A percentile compares a stretch with the other conserved stretches of the same genome.
phyloP scores from a whole-genome alignment of 805 yeast genomes.

The Metschnikowia dekortorum region DNA sequence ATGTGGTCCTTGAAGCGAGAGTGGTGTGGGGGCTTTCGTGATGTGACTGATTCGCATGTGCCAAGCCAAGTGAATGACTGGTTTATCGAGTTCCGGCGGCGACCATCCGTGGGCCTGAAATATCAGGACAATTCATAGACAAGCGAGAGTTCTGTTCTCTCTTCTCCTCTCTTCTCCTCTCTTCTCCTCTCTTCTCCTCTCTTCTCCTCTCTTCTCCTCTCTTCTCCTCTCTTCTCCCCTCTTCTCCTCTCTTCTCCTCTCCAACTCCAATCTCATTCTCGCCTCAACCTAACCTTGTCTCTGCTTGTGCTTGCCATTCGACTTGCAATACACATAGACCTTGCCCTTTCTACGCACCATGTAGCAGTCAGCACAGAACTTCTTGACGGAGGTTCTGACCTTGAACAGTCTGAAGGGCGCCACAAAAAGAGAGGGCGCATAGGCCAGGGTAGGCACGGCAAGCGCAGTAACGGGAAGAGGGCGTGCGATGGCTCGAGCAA shows the following conservation, averaged over 20 bases:
- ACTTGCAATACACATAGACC: conserved; percentile 88
- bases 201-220: too few species aligned
- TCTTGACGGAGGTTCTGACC: conserved; percentile 88
- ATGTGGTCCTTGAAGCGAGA: too few species aligned
- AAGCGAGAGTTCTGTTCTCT: too few species aligned
- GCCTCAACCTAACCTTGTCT: conserved; percentile 15
- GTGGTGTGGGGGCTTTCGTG: too few species aligned
- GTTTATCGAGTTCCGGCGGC: too few species aligned
- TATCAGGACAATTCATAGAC: too few species aligned
- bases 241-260: background rate
- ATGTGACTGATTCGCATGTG: too few species aligned
- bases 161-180: background rate
- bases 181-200: too few species aligned
- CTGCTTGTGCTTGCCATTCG: conserved; percentile 60
- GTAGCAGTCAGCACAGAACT: conserved; percentile 84
- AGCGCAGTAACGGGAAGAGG: conserved; percentile 5
- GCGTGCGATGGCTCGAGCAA: conserved; percentile 14
- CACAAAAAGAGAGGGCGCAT: conserved; percentile 10
- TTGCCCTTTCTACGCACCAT: conserved; percentile 94
- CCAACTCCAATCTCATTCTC: background rate
- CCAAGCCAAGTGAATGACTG: too few species aligned
- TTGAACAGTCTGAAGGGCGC: conserved; percentile 62
- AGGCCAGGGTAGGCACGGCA: conserved; percentile 2
- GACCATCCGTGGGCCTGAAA: too few species aligned
- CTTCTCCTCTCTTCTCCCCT: background rate